Conservation (phyloP, 495 filamentous ascomycete species). For the Aspergillus ellipticus region DNA sequence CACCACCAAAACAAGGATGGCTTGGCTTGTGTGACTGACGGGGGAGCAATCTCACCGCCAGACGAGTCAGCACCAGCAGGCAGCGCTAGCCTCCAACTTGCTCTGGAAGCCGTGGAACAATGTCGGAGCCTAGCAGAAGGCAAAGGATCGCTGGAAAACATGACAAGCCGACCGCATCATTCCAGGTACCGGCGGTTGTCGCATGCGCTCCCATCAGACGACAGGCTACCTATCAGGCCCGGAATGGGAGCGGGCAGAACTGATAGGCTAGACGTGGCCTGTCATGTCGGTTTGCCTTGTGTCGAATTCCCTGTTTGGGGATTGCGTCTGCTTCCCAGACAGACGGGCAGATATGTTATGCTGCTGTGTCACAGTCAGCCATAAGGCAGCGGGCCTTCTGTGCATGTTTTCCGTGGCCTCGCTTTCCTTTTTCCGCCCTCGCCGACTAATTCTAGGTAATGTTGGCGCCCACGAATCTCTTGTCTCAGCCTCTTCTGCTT, state of each 20-base stretch:
- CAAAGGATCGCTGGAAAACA: not conserved
- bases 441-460: not conserved
- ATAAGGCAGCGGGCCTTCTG: not conserved
- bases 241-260: not conserved
- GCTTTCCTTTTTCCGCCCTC: not conserved
- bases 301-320: not conserved
- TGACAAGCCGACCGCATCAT: not conserved
- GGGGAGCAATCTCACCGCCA: not conserved
- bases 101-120: not conserved
- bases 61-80: not conserved
- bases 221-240: not conserved
- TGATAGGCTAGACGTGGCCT: not conserved
- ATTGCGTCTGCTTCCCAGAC: not conserved
- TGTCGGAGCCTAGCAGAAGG: not conserved
- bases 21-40: not conserved
- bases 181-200: not conserved
- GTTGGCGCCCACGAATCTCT: not conserved
- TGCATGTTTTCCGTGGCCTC: not conserved
- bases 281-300: not conserved
- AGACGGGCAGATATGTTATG: not conserved
- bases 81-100: not conserved
- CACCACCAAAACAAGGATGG: not conserved
- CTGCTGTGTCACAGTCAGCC: slow-evolving; percentile 1
- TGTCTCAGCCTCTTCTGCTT: not conserved
- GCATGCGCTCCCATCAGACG: not conserved